Conservation (phyloP, 2,329 filamentous ascomycete genomes). For the Blastomyces parvus region DNA sequence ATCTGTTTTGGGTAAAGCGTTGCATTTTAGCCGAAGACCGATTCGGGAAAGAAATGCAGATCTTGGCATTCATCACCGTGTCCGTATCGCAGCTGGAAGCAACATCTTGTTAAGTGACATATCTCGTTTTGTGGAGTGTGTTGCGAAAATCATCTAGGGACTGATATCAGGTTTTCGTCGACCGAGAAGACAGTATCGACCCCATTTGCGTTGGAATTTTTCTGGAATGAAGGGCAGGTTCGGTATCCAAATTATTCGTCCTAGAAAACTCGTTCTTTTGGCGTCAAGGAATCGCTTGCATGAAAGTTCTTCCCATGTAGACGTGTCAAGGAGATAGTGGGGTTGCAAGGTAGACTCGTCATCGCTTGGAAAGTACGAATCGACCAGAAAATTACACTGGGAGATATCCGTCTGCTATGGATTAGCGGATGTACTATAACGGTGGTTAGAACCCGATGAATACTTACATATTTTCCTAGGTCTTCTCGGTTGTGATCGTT, state of each 20-base stretch:
- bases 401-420: conserved; percentile 52
- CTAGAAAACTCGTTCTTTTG: conserved; percentile 60
- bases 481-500: conserved; percentile 90
- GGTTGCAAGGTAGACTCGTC: conserved; percentile 61
- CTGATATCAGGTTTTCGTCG: conserved; percentile 34
- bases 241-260: conserved; percentile 74
- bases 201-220: conserved; percentile 67
- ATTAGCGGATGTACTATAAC: conserved; percentile 14
- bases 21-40: conserved; percentile 6
- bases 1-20: conserved; percentile 28
- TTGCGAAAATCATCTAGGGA: background rate
- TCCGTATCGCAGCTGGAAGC: background rate
- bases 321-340: conserved; percentile 61
- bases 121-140: background rate
- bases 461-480: conserved; percentile 66
- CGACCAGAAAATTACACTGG: conserved; percentile 74
- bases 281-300: conserved; percentile 78
- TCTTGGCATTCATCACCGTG: background rate
- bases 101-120: background rate
- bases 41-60: conserved; percentile 14
- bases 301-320: conserved; percentile 67
- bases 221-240: conserved; percentile 59
- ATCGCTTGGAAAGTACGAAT: conserved; percentile 64
- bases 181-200: conserved; percentile 73
- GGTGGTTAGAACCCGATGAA: background rate